Conservation (phyloP, 331 rosid species). For the Dryas integrifolia region DNA sequence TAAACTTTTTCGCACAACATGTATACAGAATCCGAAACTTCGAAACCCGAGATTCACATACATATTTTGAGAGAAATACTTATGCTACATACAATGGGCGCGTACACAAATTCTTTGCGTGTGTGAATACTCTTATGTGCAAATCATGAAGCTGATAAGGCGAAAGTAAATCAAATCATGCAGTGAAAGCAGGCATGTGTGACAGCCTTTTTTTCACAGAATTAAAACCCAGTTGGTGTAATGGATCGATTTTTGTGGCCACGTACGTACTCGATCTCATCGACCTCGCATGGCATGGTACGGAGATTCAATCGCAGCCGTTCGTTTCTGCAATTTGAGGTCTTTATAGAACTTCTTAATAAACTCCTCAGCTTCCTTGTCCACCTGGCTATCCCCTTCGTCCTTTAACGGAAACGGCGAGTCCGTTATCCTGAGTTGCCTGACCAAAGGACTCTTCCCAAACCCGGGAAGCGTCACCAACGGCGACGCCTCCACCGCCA, state of each 20-base stretch:
- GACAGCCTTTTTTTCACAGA: too few relatives aligned
- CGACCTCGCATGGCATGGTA: constrained; percentile 37
- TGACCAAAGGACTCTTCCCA: constrained; percentile 64
- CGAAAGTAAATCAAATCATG: constrained; percentile 9
- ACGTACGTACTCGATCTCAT: constrained; percentile 17
- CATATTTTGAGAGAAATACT: neutral
- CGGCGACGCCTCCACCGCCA: constrained; percentile 62
- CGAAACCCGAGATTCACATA: neutral
- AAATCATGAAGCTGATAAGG: constrained; percentile 3
- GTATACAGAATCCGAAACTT: neutral
- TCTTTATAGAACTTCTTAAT: constrained; percentile 66
- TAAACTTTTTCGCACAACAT: neutral
- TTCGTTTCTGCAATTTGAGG: constrained; percentile 47
- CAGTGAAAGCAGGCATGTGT: neutral
- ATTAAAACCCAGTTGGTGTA: too few relatives aligned
- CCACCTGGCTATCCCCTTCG: constrained; percentile 59
- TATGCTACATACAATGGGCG: neutral
- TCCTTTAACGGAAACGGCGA: constrained; percentile 76
- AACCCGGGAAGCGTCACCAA: constrained; percentile 61
- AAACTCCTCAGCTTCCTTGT: constrained; percentile 76
- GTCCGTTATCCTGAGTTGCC: constrained; percentile 66
- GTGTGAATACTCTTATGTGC: constrained; percentile 16
- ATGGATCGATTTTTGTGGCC: too few relatives aligned
- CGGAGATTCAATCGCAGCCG: constrained; percentile 55
- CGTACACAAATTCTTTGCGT: constrained; percentile 17